These are phyloP conservation scores for Ceriops tagal DNA, from an alignment of 345 rosid species.

Conservation along the genomic window DNA sequence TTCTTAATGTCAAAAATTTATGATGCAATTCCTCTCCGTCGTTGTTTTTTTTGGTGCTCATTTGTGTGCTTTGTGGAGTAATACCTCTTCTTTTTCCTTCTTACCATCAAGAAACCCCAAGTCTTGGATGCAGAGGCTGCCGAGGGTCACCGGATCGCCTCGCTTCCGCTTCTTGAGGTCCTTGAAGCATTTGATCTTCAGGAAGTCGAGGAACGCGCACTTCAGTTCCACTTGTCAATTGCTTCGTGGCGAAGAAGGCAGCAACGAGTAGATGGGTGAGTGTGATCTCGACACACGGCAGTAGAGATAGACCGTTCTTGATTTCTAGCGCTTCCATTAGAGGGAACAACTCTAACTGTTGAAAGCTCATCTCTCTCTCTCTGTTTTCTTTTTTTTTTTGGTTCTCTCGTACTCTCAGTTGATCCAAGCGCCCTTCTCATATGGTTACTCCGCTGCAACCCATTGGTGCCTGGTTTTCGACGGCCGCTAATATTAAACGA, in stretches of 20 bases:
- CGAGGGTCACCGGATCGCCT: conserved; percentile 74
- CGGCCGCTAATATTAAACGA: no score
- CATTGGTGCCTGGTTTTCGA: no score
- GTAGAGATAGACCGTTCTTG: conserved; percentile 54
- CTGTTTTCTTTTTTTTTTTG: no score
- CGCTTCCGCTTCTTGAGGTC: conserved; percentile 90
- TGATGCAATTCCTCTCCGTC: no score
- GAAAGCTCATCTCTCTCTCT: conserved; percentile 27
- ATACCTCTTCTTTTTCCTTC: no score
- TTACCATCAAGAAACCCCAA: conserved; percentile 51
- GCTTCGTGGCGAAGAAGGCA: conserved; percentile 53
- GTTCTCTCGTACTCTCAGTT: no score
- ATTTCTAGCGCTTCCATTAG: conserved; percentile 60
- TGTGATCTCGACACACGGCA: conserved; percentile 62
- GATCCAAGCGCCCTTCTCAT: no score
- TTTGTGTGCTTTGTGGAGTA: no score
- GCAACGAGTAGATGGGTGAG: conserved; percentile 54
- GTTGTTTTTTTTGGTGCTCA: no score
- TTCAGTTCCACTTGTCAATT: conserved; percentile 87
- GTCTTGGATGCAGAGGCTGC: conserved; percentile 65
- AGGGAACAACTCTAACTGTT: conserved; percentile 51
- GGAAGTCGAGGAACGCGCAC: conserved; percentile 62
- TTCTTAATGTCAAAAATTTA: no score
- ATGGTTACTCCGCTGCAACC: no score
- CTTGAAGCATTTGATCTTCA: conserved; percentile 53